phyloP scores from a whole-genome alignment of 2,329 filamentous ascomycete genomes.

The Cladosporium sp. region DNA sequence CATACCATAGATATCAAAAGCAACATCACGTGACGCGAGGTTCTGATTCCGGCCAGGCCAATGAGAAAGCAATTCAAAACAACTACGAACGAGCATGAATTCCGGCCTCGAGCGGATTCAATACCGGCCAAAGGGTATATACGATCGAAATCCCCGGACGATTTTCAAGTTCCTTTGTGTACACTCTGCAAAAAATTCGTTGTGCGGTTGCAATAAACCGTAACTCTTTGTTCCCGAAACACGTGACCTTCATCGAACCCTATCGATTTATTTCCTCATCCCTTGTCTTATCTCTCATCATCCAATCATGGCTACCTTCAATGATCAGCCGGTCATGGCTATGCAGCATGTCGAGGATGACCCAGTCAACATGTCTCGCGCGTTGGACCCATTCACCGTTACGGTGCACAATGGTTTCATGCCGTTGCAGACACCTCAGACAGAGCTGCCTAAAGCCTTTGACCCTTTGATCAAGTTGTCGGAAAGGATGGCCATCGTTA shows the following conservation, averaged over 20 bases:
- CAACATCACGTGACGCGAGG: no score
- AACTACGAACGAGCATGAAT: no score
- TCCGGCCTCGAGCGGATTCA: slow-evolving; percentile 11
- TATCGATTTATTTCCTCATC: not conserved
- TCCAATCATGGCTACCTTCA: slow-evolving; percentile 1
- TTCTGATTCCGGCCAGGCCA: slow-evolving; percentile 13
- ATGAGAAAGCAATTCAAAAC: not conserved
- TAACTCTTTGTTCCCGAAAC: not conserved
- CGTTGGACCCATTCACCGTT: slow-evolving; percentile 61
- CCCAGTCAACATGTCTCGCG: slow-evolving; percentile 22
- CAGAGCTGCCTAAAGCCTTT: slow-evolving; percentile 68
- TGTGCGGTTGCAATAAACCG: not conserved
- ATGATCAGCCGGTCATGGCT: not conserved
- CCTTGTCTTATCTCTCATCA: not conserved
- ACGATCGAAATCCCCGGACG: slow-evolving; percentile 5
- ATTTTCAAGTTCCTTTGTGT: slow-evolving; percentile 5
- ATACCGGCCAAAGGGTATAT: no score
- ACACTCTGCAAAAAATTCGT: not conserved
- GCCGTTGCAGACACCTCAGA: slow-evolving; percentile 51
- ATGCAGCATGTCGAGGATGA: slow-evolving; percentile 28
- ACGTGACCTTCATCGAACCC: slow-evolving; percentile 8
- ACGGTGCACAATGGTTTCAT: slow-evolving; percentile 72
- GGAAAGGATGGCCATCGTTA: slow-evolving; percentile 74
- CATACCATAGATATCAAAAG: no score
- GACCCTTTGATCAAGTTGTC: slow-evolving; percentile 67